A percentile compares a stretch with the other conserved stretches of the same genome.
phyloP scores from a whole-genome alignment of 768 basidiomycete species.

The Lentinula aciculospora region DNA sequence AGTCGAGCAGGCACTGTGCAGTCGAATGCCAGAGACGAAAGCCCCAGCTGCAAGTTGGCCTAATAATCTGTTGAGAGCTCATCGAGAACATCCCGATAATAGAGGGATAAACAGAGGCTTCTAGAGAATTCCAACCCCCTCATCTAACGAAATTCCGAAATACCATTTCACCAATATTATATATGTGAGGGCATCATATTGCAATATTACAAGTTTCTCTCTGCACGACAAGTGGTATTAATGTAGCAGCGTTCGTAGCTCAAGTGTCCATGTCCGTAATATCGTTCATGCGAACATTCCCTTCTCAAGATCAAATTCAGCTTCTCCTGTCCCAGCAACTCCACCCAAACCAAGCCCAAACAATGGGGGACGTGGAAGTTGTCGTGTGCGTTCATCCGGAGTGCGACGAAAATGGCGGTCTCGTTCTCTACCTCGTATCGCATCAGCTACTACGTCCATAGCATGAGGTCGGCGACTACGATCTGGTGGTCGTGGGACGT shows the following conservation, averaged over 20 bases:
- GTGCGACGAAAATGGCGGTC: neutral
- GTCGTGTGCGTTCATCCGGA: neutral
- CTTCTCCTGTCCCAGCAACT: neutral
- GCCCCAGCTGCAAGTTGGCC: slow-evolving; percentile 1
- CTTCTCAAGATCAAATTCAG: neutral
- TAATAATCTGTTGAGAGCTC: neutral
- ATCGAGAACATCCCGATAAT: neutral
- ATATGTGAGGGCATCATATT: too few species aligned
- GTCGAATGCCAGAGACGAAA: neutral
- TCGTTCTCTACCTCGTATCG: neutral
- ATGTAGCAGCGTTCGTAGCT: neutral
- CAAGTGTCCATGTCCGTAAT: neutral
- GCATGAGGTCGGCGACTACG: neutral
- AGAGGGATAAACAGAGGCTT: neutral
- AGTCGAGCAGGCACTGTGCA: neutral
- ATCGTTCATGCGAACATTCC: too few species aligned
- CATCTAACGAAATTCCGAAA: too few species aligned
- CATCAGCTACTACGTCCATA: neutral
- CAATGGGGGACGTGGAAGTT: neutral
- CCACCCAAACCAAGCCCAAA: neutral
- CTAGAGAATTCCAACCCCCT: too few species aligned
- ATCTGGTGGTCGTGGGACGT: neutral
- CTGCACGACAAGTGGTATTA: too few species aligned
- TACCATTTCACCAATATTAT: too few species aligned
- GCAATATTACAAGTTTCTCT: too few species aligned